Base-by-base conservation (phyloP, 2,329 filamentous ascomycete species). In the Fusarium clavum region DNA sequence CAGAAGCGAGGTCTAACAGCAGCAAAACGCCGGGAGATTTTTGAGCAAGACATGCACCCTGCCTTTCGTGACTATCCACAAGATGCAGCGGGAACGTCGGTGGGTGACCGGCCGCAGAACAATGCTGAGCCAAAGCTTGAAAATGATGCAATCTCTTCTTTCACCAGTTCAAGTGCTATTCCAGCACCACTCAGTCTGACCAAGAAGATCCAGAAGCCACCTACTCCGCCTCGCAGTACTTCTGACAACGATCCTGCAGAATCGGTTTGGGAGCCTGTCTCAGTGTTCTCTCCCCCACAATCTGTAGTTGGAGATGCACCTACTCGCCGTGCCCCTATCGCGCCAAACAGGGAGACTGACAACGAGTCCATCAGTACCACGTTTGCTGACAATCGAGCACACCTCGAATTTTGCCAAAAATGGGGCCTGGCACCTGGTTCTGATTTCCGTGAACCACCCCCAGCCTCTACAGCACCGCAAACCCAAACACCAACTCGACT, bases 11-110 rank as follows among this genome's bases (percentile, higher is more conserved):
- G 70, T 4, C 27, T 73, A 7, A 53, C 59, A 14, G 14, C 30
- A 5, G 46, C 67, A 18, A 52, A 72, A 47, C 64, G 62, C 29
- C 52, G 43, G 34, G n/a, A 62, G 38, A 38, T 62, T 32, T 62
- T 57, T 47, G 60, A 53, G 51, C 32, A 61, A 4, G 54, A 67
- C n/a, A 48, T 69, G 27, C 69, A 74, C 16, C 66, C 69, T n/a
- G 65, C 59, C 10, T 53, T 75, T 12, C 64, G 69, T 27, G 69
- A 74, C 43, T 75, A 61, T 47, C 34, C 38, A 16, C 43, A 59
- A 18, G 69, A 49, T 30, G 32, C 47, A 16, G 24, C 48, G 18
- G 58, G 47, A 27, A 29, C 12, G 13, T 25, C 59, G 30, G 30
- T 51, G 22, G 30, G 43, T 9, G 45, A 63, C 13, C 63, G 24